phyloP scores from a whole-genome alignment of 2,329 filamentous ascomycete species.

The Aspergillus flavus region DNA sequence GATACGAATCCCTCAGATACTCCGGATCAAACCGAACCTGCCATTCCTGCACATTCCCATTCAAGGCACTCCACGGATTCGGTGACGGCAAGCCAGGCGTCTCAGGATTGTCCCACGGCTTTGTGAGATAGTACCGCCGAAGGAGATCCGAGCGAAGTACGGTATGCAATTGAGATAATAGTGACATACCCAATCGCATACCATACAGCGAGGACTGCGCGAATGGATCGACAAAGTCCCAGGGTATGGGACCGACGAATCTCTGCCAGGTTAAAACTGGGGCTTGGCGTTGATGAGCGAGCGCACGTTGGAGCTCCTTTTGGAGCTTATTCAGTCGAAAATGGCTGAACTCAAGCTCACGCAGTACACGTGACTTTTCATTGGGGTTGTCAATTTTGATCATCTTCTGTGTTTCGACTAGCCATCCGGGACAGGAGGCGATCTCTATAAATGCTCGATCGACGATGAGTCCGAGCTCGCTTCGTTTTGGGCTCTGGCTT shows the following conservation, averaged over 20 bases:
- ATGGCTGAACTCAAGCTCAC: not conserved
- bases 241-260: not conserved
- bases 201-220: not conserved
- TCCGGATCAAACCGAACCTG: conserved; percentile 9
- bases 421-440: not conserved
- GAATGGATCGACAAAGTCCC: not conserved
- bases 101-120: not conserved
- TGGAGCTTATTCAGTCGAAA: not conserved
- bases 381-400: not conserved
- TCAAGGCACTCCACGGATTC: not conserved
- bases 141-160: not conserved
- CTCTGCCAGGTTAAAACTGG: not conserved
- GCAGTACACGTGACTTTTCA: not conserved
- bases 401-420: not conserved
- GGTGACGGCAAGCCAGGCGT: not conserved
- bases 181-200: not conserved
- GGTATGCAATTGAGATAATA: not conserved
- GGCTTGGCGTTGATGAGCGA: not conserved
- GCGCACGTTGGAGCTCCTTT: not conserved
- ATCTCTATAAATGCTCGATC: not conserved
- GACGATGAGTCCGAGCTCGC: not conserved
- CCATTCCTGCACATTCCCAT: not conserved
- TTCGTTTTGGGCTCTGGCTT: not conserved
- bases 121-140: not conserved
- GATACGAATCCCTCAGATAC: not conserved